Evolutionary conservation across 257 asterid species (phyloP).

Genomic region (Leonotis leonurus): DNA sequence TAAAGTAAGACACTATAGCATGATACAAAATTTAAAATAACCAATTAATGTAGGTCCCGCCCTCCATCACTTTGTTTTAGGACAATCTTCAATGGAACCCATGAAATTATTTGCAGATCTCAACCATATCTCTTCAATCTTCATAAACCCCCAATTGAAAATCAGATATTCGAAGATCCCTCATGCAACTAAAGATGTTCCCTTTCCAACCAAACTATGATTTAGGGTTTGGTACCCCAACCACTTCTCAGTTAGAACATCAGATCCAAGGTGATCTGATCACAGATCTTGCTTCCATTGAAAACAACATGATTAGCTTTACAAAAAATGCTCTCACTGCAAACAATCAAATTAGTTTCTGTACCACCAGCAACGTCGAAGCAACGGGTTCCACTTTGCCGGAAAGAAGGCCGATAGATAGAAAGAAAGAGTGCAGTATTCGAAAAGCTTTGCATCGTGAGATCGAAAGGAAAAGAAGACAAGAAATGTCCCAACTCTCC

Average conservation of each 20-base stretch:
- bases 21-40: neutral
- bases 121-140: slow-evolving; percentile 13
- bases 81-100: neutral
- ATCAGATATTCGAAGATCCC: slow-evolving; percentile 4
- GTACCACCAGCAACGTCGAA: neutral
- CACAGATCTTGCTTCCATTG: neutral
- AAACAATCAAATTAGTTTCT: neutral
- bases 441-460: too few species aligned
- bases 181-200: slow-evolving; percentile 3
- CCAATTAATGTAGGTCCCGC: slow-evolving; percentile 1
- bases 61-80: neutral
- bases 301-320: too few species aligned
- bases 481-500: slow-evolving; percentile 29
- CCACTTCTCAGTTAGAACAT: too few species aligned
- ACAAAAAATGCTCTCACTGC: too few species aligned
- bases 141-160: neutral
- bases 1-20: neutral
- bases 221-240: slow-evolving; percentile 18
- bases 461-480: slow-evolving; percentile 36
- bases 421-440: neutral
- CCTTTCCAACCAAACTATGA: slow-evolving; percentile 22
- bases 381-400: too few species aligned
- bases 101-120: slow-evolving; percentile 11
- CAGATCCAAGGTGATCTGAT: too few species aligned
- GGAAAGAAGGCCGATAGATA: neutral